A percentile compares a stretch with the other conserved stretches of the same genome.
Evolutionary conservation across 2,329 filamentous ascomycete genomes (phyloP).

Genomic region (Fusarium sp.): DNA sequence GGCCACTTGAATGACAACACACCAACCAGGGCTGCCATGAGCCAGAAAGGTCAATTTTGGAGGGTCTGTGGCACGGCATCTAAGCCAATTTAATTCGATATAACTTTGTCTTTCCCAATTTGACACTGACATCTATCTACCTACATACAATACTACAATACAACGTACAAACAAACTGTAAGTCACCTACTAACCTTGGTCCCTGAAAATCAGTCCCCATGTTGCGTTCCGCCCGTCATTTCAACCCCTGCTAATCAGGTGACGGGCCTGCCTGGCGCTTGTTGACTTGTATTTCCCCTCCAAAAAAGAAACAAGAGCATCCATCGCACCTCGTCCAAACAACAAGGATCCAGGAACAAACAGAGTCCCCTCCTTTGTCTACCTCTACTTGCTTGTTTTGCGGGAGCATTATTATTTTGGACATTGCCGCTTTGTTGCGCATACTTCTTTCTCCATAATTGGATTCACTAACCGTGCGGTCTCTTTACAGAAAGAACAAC

Average conservation of each 20-base stretch:
- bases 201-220: constrained; percentile 29
- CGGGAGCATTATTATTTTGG: constrained; percentile 10
- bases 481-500: constrained; percentile 45
- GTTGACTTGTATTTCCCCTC: constrained; percentile 47
- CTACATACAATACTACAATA: neutral
- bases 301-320: constrained; percentile 37
- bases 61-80: constrained; percentile 24
- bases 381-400: constrained; percentile 12
- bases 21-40: constrained; percentile 23
- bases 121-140: constrained; percentile 11
- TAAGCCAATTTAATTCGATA: constrained; percentile 16
- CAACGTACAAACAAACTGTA: neutral
- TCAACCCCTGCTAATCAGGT: constrained; percentile 47
- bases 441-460: constrained; percentile 34
- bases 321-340: constrained; percentile 32
- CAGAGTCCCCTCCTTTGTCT: constrained; percentile 6
- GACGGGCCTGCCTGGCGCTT: constrained; percentile 47
- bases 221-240: constrained; percentile 19
- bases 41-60: constrained; percentile 10
- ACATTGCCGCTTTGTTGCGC: constrained; percentile 22
- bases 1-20: constrained; percentile 43
- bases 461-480: constrained; percentile 39
- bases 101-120: constrained; percentile 20
- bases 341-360: constrained; percentile 46
- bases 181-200: too few relatives aligned